These are phyloP conservation scores for Arachnopeziza araneosa DNA, from an alignment of 2,329 filamentous ascomycete genomes.

Conservation along the genomic window DNA sequence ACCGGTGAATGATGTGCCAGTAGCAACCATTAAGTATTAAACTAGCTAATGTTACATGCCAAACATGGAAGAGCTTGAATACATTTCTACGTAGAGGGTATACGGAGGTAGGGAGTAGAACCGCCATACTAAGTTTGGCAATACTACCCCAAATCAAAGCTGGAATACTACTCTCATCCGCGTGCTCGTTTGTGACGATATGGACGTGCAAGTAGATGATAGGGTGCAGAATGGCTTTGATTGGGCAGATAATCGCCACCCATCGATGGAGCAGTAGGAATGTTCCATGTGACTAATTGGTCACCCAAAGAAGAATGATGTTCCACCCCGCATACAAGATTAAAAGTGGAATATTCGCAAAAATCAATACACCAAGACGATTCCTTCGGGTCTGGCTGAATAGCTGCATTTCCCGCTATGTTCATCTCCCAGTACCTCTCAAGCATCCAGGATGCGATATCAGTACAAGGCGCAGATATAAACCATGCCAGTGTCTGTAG, in stretches of 20 bases:
- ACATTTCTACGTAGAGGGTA: background rate
- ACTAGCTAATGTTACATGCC: background rate
- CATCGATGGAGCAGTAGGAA: slow-evolving; percentile 45
- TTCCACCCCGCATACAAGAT: slow-evolving; percentile 17
- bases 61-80: background rate
- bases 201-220: slow-evolving; percentile 33
- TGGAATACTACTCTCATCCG: background rate
- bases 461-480: background rate
- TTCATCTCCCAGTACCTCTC: slow-evolving; percentile 2
- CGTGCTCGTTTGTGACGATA: slow-evolving; percentile 2
- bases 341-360: slow-evolving; percentile 14
- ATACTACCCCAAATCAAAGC: background rate
- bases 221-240: slow-evolving; percentile 43
- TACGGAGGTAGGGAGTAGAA: slow-evolving; percentile 15
- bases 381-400: background rate
- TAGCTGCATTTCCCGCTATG: background rate
- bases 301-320: slow-evolving; percentile 17
- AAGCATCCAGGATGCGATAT: slow-evolving; percentile 1
- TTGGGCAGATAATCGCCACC: slow-evolving; percentile 39
- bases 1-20: background rate
- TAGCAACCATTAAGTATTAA: background rate
- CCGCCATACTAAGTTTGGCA: background rate
- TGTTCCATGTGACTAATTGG: slow-evolving; percentile 41
- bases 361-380: slow-evolving; percentile 12
- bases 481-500: slow-evolving; percentile 6